Percentiles rank a stretch among this genome's conserved stretches.
Conservation (phyloP, 257 asterid genomes). For the Solanum microdontum region DNA sequence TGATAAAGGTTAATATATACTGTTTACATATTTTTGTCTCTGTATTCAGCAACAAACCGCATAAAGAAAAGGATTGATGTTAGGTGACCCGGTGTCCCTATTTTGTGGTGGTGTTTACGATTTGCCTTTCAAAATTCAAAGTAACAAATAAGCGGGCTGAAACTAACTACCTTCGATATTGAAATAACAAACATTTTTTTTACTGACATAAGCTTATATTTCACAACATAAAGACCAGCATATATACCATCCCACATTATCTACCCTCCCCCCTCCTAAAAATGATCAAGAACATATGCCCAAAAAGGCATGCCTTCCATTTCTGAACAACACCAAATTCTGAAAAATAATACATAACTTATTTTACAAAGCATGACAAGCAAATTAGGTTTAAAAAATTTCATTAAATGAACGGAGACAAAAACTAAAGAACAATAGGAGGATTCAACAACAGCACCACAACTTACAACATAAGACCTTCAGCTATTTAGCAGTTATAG, state of each 20-base stretch:
- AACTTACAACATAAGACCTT: not conserved
- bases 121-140: not conserved
- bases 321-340: not conserved
- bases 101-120: no score
- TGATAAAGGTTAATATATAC: not conserved
- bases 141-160: not conserved
- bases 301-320: not conserved
- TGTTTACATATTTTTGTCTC: not conserved
- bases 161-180: not conserved
- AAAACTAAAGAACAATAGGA: not conserved
- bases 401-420: not conserved
- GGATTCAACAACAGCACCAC: not conserved
- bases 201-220: not conserved
- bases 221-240: not conserved
- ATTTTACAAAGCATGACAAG: not conserved
- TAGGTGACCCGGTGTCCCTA: not conserved
- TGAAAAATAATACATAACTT: not conserved
- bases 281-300: not conserved
- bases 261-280: not conserved
- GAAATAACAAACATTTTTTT: not conserved
- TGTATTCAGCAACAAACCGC: not conserved
- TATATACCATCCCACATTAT: not conserved
- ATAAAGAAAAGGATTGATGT: not conserved
- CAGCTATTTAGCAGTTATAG: not conserved
- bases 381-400: not conserved